Conservation (phyloP, 2,329 filamentous ascomycete species). For the Samsoniella hepiali region DNA sequence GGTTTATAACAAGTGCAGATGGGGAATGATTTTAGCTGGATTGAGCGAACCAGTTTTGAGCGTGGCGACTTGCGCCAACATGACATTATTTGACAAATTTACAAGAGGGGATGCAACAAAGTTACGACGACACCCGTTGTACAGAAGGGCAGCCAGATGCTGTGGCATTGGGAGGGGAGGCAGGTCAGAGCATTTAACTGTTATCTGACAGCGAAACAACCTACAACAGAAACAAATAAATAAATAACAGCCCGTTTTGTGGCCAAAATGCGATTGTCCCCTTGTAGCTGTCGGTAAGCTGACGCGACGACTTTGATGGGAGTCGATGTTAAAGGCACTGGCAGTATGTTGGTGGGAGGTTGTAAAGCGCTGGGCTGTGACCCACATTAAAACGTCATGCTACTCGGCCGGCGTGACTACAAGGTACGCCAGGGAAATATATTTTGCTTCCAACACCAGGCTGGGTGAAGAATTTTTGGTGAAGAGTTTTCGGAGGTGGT, state of each 20-base stretch:
- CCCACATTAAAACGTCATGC: slow-evolving; percentile 15
- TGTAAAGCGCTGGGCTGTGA: background rate
- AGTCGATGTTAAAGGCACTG: no score
- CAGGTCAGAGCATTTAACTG: slow-evolving; percentile 7
- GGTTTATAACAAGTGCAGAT: slow-evolving; percentile 1
- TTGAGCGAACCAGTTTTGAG: slow-evolving; percentile 13
- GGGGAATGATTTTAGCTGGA: slow-evolving; percentile 13
- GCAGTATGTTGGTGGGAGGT: background rate
- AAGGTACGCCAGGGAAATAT: background rate
- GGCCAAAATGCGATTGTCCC: background rate
- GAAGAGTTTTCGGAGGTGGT: background rate
- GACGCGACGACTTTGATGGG: background rate
- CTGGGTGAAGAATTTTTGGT: no score
- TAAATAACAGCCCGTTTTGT: background rate
- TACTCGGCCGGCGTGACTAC: slow-evolving; percentile 14
- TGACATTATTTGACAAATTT: slow-evolving; percentile 15
- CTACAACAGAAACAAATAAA: slow-evolving; percentile 6
- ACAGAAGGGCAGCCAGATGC: background rate
- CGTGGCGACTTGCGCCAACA: slow-evolving; percentile 14
- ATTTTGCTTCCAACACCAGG: background rate
- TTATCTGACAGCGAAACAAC: background rate
- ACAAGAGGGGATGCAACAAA: slow-evolving; percentile 4
- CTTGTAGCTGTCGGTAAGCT: background rate
- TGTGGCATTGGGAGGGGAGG: background rate
- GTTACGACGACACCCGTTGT: slow-evolving; percentile 16